These are phyloP conservation scores for Venturia pyrina DNA, from an alignment of 2,329 filamentous ascomycete species.

Conservation along the genomic window DNA sequence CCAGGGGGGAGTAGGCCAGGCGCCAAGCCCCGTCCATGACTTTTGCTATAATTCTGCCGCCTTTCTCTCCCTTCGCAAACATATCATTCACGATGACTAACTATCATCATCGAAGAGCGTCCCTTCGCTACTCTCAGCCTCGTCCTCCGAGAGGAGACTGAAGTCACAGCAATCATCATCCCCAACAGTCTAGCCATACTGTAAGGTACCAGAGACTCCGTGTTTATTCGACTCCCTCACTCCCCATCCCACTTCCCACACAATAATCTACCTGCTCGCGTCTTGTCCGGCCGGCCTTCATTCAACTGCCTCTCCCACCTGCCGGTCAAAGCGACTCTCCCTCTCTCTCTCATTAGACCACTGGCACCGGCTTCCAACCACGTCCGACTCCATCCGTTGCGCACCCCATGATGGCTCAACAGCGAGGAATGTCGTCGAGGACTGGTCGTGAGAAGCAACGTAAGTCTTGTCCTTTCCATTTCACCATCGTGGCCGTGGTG, in stretches of 20 bases:
- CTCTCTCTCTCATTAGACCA: background rate
- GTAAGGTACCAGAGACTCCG: background rate
- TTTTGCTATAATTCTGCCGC: constrained; percentile 8
- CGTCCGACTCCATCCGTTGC: background rate
- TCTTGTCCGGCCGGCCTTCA: background rate
- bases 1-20: background rate
- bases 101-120: constrained; percentile 30
- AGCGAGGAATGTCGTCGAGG: constrained; percentile 52
- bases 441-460: constrained; percentile 71
- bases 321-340: background rate
- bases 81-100: constrained; percentile 28
- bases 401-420: constrained; percentile 31
- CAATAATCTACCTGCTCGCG: background rate
- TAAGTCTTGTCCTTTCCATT: constrained; percentile 26
- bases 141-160: constrained; percentile 39
- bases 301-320: background rate
- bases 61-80: constrained; percentile 22
- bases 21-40: background rate
- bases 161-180: constrained; percentile 15
- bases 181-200: background rate
- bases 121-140: constrained; percentile 36
- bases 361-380: background rate
- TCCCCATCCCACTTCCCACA: background rate
- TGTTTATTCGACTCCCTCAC: background rate
- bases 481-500: background rate